A percentile compares a stretch with the other conserved stretches of the same genome.
These are phyloP conservation scores for Annulohypoxylon bovei DNA, from an alignment of 495 filamentous ascomycete genomes.

Conservation along the genomic window DNA sequence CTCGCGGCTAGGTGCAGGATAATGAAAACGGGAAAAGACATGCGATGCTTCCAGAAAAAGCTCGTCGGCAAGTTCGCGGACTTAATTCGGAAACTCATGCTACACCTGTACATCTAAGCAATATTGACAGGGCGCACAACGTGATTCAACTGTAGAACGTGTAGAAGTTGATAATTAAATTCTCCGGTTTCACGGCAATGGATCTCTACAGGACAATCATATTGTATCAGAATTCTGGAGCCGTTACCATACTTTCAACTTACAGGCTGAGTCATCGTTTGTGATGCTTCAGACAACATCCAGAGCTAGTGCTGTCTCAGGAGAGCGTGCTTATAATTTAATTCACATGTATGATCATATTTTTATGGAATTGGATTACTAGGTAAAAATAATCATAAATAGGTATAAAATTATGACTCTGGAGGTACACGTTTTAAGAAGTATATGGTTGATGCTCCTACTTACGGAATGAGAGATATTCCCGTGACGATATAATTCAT, in stretches of 20 bases:
- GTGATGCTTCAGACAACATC: neutral
- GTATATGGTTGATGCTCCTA: no score
- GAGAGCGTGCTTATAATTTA: no score
- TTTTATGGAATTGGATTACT: neutral
- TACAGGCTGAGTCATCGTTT: neutral
- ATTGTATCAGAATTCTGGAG: neutral
- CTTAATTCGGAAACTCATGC: constrained; percentile 22
- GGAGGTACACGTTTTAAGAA: neutral
- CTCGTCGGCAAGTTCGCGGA: constrained; percentile 7
- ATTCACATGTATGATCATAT: neutral
- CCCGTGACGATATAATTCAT: neutral
- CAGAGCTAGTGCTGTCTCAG: neutral
- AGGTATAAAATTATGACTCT: neutral
- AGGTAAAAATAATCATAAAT: neutral
- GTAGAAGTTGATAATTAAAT: neutral
- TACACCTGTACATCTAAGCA: neutral
- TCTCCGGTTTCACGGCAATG: neutral
- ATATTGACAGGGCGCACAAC: neutral
- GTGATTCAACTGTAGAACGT: no score
- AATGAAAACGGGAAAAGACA: neutral
- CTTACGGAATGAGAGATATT: neutral
- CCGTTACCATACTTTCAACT: neutral
- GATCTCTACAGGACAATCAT: neutral
- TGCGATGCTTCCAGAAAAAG: neutral
- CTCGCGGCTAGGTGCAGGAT: neutral